Evolutionary conservation across 108 stramenopile species (phyloP).

Genomic region (Skeletonema costatum): DNA sequence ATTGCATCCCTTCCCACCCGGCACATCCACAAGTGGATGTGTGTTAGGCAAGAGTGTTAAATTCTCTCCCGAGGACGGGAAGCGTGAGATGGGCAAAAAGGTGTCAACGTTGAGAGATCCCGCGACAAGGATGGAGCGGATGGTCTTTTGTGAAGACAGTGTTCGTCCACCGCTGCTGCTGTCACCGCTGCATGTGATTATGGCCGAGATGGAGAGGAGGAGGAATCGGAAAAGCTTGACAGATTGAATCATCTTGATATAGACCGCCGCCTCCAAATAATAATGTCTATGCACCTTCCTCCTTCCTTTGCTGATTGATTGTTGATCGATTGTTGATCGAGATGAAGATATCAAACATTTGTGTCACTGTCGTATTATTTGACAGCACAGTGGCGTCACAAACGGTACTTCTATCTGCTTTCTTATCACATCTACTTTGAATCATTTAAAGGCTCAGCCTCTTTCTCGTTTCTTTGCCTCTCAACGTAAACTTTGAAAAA

Average conservation of each 20-base stretch:
- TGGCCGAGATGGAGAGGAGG: not conserved
- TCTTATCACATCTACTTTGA: too few species aligned
- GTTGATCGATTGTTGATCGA: too few species aligned
- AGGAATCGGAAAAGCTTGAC: not conserved
- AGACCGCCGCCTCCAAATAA: not conserved
- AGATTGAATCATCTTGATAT: too few species aligned
- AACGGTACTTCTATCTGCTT: too few species aligned
- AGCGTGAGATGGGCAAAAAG: conserved; percentile 68
- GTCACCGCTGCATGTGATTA: not conserved
- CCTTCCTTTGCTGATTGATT: not conserved
- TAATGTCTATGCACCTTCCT: not conserved
- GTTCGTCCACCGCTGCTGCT: not conserved
- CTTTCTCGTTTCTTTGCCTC: not conserved
- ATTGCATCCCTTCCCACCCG: conserved; percentile 83
- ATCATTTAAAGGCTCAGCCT: too few species aligned
- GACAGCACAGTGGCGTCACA: too few species aligned
- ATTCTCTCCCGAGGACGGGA: conserved; percentile 82
- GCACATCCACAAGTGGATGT: conserved; percentile 56
- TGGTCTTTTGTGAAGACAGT: not conserved
- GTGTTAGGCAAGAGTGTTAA: conserved; percentile 50
- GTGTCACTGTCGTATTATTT: too few species aligned
- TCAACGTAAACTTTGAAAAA: too few species aligned
- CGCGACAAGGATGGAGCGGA: conserved; percentile 62
- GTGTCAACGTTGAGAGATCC: conserved; percentile 81
- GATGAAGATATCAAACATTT: too few species aligned